Conservation (phyloP, 2,329 filamentous ascomycete species). For the Paecilomyces sp. region DNA sequence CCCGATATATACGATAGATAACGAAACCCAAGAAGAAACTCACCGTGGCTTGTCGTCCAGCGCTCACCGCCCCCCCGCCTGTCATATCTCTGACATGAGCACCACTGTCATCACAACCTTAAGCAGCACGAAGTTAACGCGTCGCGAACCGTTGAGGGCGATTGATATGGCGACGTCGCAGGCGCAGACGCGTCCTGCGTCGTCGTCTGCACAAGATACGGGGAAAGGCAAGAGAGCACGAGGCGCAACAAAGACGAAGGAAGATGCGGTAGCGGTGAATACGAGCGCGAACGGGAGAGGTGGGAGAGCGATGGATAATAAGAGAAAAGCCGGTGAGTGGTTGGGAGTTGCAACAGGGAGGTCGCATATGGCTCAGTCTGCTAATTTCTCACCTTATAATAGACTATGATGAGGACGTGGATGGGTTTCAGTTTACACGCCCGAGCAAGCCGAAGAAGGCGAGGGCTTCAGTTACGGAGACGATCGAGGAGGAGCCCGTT, state of each 20-base stretch:
- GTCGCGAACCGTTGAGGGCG: conserved; percentile 29
- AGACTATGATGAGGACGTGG: conserved; percentile 66
- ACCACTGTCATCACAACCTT: conserved; percentile 28
- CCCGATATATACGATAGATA: background rate
- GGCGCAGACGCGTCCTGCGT: conserved; percentile 27
- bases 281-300: conserved; percentile 16
- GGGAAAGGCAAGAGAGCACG: conserved; percentile 21
- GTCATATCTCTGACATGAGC: conserved; percentile 23
- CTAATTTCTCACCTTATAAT: conserved; percentile 5
- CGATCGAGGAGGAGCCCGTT: conserved; percentile 30
- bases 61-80: background rate
- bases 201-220: conserved; percentile 18
- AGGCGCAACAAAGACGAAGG: conserved; percentile 31
- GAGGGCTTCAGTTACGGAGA: conserved; percentile 39
- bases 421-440: conserved; percentile 69
- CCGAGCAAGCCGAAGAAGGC: conserved; percentile 60
- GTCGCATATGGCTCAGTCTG: background rate
- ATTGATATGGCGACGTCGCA: conserved; percentile 32
- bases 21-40: background rate
- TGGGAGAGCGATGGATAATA: conserved; percentile 19
- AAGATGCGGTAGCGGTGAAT: conserved; percentile 9
- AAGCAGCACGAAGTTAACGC: conserved; percentile 25
- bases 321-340: conserved; percentile 39
- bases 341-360: background rate
- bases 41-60: background rate